Conservation (phyloP, 345 rosid species). For the Lumnitzera racemosa region DNA sequence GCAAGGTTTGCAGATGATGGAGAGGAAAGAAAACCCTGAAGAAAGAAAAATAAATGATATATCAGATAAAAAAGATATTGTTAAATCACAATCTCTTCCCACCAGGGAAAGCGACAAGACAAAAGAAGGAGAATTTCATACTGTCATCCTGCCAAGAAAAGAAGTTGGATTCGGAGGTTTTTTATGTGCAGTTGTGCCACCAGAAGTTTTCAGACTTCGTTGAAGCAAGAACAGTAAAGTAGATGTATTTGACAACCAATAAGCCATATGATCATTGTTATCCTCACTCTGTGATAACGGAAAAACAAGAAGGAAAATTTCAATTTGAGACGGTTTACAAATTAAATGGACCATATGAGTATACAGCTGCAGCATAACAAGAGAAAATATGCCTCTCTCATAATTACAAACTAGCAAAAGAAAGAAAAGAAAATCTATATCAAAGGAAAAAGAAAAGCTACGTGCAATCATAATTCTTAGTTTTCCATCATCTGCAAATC, state of each 20-base stretch:
- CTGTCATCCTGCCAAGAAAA: slow-evolving; percentile 91
- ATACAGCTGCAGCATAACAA: no score
- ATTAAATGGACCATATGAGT: no score
- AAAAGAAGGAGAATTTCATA: slow-evolving; percentile 12
- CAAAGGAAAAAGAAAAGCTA: no score
- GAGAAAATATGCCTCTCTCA: no score
- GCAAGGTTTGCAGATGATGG: slow-evolving; percentile 74
- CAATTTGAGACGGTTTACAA: not conserved
- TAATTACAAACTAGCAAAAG: no score
- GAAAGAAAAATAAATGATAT: not conserved
- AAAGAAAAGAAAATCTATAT: no score
- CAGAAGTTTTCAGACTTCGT: slow-evolving; percentile 65
- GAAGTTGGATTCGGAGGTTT: slow-evolving; percentile 84
- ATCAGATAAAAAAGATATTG: no score
- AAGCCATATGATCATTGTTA: slow-evolving; percentile 86
- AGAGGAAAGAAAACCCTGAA: slow-evolving; percentile 93
- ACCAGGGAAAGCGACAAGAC: slow-evolving; percentile 5
- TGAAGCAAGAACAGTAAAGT: slow-evolving; percentile 83
- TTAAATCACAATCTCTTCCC: no score
- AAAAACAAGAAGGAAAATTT: not conserved
- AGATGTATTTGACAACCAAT: slow-evolving; percentile 94
- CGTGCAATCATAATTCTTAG: no score
- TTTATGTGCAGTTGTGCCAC: slow-evolving; percentile 47
- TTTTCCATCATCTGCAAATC: no score
- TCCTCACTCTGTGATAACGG: slow-evolving; percentile 70